Percentiles rank a stretch among this genome's conserved stretches.
These are phyloP conservation scores for Cladosporium velox DNA, from an alignment of 2,329 filamentous ascomycete genomes.

Conservation along the genomic window DNA sequence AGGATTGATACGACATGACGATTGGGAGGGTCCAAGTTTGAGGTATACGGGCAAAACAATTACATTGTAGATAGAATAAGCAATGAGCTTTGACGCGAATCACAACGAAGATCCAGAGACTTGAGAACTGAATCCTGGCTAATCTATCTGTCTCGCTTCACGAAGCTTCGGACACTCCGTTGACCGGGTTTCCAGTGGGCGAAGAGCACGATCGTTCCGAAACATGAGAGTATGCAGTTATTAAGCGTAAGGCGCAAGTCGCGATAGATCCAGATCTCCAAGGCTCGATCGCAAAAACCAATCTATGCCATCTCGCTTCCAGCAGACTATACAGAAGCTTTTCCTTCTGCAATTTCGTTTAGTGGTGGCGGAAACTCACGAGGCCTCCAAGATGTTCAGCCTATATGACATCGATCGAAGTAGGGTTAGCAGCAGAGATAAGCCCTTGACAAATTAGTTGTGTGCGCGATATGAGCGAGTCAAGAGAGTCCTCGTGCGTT, in stretches of 20 bases:
- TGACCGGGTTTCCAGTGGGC: background rate
- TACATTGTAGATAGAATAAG: conserved; percentile 1
- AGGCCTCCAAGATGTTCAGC: background rate
- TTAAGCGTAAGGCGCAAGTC: background rate
- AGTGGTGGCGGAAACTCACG: background rate
- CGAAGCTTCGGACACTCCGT: too few relatives aligned
- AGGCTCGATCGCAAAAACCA: background rate
- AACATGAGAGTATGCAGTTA: too few relatives aligned
- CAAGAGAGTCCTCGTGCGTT: background rate
- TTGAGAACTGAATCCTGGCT: background rate
- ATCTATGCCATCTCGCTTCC: background rate
- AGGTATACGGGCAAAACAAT: background rate
- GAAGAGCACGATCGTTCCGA: background rate
- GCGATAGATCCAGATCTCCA: background rate
- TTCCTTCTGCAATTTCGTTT: background rate
- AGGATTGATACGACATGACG: background rate
- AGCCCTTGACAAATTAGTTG: background rate
- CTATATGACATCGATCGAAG: background rate
- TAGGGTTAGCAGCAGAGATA: background rate
- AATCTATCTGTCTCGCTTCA: too few relatives aligned
- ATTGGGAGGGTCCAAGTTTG: background rate
- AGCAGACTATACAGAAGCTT: background rate
- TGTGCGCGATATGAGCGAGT: background rate
- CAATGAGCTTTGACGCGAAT: background rate
- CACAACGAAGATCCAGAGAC: background rate